These are phyloP conservation scores for Litchi chinensis DNA, from an alignment of 345 rosid species.

Conservation along the genomic window DNA sequence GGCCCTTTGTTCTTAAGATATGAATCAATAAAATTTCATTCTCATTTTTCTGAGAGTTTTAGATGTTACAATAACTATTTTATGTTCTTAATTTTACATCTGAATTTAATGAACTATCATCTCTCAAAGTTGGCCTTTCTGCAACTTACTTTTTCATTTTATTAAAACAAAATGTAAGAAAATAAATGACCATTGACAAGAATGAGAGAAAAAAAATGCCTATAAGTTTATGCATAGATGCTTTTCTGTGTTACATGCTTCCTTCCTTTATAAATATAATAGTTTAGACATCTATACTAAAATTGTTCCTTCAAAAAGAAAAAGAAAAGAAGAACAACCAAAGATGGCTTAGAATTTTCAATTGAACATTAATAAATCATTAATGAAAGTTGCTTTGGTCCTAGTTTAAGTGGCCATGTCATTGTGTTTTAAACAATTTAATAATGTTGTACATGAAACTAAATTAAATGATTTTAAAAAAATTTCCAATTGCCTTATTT, in stretches of 20 bases:
- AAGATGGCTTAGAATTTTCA: no score
- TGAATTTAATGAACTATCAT: background rate
- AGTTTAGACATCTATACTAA: no score
- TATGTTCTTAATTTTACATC: background rate
- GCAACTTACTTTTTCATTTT: no score
- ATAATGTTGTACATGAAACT: background rate
- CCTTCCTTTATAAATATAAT: no score
- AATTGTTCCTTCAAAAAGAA: no score
- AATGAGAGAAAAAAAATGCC: background rate
- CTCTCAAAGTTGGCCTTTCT: no score
- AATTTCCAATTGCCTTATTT: background rate
- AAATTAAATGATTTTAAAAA: no score
- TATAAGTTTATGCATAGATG: no score
- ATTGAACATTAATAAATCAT: no score
- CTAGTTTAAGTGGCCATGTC: background rate
- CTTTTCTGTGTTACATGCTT: no score
- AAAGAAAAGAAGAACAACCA: no score
- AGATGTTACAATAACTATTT: background rate
- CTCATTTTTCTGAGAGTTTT: background rate
- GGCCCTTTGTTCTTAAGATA: background rate
- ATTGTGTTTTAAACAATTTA: background rate
- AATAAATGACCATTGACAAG: background rate
- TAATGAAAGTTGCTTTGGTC: background rate
- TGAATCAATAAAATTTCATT: background rate
- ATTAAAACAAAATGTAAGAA: no score